Conservation (phyloP, 2,329 filamentous ascomycete genomes). For the Aureobasidium sp. region DNA sequence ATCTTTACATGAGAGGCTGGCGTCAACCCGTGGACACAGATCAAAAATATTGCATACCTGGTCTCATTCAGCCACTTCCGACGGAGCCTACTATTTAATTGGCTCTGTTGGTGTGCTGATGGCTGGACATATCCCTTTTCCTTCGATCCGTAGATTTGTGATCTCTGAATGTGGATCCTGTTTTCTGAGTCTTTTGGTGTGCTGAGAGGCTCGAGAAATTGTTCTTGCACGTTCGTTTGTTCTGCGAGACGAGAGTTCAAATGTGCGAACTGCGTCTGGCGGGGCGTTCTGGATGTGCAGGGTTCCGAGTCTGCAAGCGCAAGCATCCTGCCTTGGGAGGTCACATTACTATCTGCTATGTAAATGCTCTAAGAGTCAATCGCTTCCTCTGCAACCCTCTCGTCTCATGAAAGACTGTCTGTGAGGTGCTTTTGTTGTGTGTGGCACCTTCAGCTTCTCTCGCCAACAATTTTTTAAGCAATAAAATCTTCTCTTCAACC, state of each 20-base stretch:
- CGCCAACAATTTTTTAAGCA: neutral
- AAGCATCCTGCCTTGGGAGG: neutral
- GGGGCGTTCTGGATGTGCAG: neutral
- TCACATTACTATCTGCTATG: neutral
- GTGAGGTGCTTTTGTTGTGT: neutral
- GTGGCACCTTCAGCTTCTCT: neutral
- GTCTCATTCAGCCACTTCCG: slow-evolving; percentile 26
- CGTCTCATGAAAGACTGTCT: neutral
- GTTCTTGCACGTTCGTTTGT: neutral
- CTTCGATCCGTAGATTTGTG: neutral
- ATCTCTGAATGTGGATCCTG: neutral
- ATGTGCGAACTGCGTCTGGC: neutral
- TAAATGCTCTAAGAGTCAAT: neutral
- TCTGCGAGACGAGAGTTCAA: neutral
- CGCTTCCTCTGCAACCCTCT: neutral
- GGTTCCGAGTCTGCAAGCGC: neutral
- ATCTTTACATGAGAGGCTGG: slow-evolving; percentile 21
- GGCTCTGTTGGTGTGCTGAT: slow-evolving; percentile 31
- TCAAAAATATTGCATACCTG: slow-evolving; percentile 30
- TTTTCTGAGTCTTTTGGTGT: neutral
- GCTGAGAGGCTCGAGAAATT: neutral
- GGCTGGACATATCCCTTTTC: slow-evolving; percentile 24
- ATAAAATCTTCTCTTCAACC: neutral
- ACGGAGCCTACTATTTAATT: slow-evolving; percentile 24
- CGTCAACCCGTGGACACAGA: slow-evolving; percentile 30